phyloP scores from a whole-genome alignment of 768 basidiomycete species.

The Tulasnella sp. region DNA sequence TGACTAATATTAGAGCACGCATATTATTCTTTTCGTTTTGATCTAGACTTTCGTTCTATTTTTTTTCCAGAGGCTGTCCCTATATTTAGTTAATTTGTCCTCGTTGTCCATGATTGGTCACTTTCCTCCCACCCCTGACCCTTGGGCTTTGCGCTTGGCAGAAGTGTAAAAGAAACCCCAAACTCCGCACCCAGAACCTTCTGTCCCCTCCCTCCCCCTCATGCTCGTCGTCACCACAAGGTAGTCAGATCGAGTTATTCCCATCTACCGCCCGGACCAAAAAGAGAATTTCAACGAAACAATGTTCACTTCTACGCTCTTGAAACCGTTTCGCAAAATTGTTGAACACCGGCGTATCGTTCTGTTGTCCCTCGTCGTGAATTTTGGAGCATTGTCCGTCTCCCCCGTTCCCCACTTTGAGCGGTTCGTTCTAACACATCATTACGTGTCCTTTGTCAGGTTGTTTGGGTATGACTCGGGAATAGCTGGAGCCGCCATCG shows the following conservation, averaged over 20 bases:
- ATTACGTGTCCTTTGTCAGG: background rate
- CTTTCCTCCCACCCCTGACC: background rate
- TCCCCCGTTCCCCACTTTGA: background rate
- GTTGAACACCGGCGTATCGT: conserved; percentile 18
- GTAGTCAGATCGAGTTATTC: background rate
- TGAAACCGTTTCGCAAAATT: background rate
- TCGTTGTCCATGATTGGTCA: background rate
- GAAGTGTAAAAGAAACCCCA: background rate
- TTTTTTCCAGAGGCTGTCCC: background rate
- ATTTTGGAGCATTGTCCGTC: conserved; percentile 23
- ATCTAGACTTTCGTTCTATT: background rate
- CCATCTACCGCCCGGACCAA: background rate
- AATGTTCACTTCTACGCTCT: background rate
- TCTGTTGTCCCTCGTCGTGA: conserved; percentile 8
- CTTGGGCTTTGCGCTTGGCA: background rate
- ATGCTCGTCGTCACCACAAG: background rate
- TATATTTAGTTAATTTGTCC: background rate
- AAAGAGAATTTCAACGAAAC: background rate
- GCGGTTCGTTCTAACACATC: background rate
- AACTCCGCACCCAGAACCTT: conserved; percentile 7
- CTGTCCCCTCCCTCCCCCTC: background rate
- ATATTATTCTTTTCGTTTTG: background rate
- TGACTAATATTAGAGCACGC: background rate
- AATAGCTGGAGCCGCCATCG: conserved; percentile 22
- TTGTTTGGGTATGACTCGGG: conserved; percentile 25